Conservation (phyloP, 176 grass and related monocot species). For the Pontederia crassipes region DNA sequence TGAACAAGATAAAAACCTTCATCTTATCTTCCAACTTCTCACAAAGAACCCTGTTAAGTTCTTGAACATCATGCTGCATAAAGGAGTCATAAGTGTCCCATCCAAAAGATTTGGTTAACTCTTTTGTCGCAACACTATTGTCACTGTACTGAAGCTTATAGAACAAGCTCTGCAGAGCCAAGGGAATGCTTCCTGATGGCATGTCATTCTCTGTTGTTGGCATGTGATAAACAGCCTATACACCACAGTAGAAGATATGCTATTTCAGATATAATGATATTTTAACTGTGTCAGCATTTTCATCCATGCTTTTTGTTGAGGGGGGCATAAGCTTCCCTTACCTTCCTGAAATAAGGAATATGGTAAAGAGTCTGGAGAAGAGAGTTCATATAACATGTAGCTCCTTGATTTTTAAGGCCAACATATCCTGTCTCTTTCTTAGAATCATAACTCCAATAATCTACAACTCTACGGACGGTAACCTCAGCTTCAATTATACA, state of each 20-base stretch:
- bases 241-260: background rate
- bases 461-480: background rate
- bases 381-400: slow-evolving; percentile 12
- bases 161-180: slow-evolving; percentile 5
- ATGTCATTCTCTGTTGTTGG: slow-evolving; percentile 11
- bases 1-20: background rate
- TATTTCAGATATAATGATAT: background rate
- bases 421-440: slow-evolving; percentile 15
- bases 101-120: slow-evolving; percentile 11
- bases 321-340: background rate
- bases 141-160: slow-evolving; percentile 15
- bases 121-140: slow-evolving; percentile 10
- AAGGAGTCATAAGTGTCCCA: slow-evolving; percentile 13
- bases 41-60: slow-evolving; percentile 16
- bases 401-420: slow-evolving; percentile 10
- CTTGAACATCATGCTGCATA: slow-evolving; percentile 11
- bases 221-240: slow-evolving; percentile 13
- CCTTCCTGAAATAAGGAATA: slow-evolving; percentile 14
- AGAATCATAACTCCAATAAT: slow-evolving; percentile 9
- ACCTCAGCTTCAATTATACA: slow-evolving; percentile 12
- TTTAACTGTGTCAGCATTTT: background rate
- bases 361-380: slow-evolving; percentile 11
- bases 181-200: slow-evolving; percentile 12
- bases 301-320: too few relatives aligned
- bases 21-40: slow-evolving; percentile 14